These are phyloP conservation scores for Phalaenopsis aphrodite DNA, from an alignment of 106 monocot species.

Conservation along the genomic window DNA sequence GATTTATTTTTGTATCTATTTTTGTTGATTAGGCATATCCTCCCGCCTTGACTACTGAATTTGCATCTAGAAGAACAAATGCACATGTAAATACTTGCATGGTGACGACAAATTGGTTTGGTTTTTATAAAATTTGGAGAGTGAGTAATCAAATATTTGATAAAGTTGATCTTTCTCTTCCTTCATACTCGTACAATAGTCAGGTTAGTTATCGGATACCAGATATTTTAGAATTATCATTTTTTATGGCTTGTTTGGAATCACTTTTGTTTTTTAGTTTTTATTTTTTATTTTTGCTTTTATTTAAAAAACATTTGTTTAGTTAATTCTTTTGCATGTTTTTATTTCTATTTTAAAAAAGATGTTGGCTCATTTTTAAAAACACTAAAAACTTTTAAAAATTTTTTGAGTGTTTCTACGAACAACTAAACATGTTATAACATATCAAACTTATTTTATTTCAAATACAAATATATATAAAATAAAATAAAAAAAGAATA, in stretches of 20 bases:
- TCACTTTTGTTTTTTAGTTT: too few species aligned
- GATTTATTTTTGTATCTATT: not conserved
- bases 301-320: too few species aligned
- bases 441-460: too few species aligned
- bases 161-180: constrained; percentile 64
- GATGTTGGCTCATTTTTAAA: too few species aligned
- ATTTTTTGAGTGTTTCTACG: too few species aligned
- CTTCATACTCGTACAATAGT: constrained; percentile 70
- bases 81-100: constrained; percentile 62
- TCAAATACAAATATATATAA: too few species aligned
- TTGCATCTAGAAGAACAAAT: constrained; percentile 33
- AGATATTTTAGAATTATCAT: not conserved
- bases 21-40: constrained; percentile 53
- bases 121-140: constrained; percentile 72
- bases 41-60: constrained; percentile 15
- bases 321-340: too few species aligned
- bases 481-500: too few species aligned
- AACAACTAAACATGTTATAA: too few species aligned
- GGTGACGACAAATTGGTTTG: constrained; percentile 91
- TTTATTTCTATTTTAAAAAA: too few species aligned
- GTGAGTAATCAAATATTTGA: constrained; percentile 70
- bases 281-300: too few species aligned
- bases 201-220: constrained; percentile 30
- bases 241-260: not conserved
- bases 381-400: too few species aligned